These are phyloP conservation scores for Sporothrix protearum DNA, from an alignment of 2,329 filamentous ascomycete species.

Conservation along the genomic window DNA sequence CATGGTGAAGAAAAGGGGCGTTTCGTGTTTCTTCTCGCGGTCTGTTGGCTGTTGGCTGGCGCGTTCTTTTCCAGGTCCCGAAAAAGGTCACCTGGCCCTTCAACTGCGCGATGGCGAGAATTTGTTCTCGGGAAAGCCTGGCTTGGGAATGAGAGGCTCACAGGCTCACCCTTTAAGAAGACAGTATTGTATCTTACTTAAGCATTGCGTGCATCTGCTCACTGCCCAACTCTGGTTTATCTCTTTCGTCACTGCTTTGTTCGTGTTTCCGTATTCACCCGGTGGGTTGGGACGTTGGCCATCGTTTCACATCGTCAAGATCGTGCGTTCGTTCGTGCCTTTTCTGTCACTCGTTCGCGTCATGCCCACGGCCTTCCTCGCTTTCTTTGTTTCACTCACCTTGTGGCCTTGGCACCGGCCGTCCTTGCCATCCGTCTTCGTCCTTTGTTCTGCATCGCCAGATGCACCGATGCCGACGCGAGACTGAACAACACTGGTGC, in stretches of 20 bases:
- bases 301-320: constrained; percentile 11
- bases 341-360: background rate
- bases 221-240: background rate
- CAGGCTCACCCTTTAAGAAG: background rate
- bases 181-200: no score
- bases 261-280: background rate
- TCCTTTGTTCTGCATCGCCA: background rate
- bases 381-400: background rate
- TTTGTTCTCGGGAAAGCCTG: background rate
- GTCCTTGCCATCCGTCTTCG: background rate
- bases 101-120: background rate
- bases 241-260: background rate
- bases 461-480: background rate
- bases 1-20: background rate
- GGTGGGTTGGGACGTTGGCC: background rate
- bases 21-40: background rate
- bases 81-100: constrained; percentile 11
- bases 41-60: background rate
- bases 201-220: background rate
- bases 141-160: background rate
- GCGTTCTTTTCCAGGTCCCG: background rate
- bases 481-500: background rate
- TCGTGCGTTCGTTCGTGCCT: no score
- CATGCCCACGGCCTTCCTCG: background rate
- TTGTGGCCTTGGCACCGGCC: background rate